phyloP scores from a whole-genome alignment of 192 early-diverging fungal genomes.

The Obelidium mucronatum region DNA sequence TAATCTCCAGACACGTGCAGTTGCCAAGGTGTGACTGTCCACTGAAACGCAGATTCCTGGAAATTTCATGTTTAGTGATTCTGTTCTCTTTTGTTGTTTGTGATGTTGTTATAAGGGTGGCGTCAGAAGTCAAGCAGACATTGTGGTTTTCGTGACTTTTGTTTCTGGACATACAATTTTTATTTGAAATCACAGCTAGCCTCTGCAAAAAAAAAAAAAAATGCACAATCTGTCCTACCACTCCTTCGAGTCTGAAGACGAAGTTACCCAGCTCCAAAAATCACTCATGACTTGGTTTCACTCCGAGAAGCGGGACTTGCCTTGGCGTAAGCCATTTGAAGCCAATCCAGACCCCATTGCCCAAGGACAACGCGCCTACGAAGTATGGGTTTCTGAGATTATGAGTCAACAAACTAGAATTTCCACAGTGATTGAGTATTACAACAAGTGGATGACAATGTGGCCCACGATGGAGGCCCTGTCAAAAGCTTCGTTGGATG shows the following conservation, averaged over 20 bases:
- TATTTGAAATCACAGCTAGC: too few relatives aligned
- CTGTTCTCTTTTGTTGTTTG: too few relatives aligned
- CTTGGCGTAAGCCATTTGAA: conserved; percentile 58
- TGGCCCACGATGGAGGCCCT: conserved; percentile 78
- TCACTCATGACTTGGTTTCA: conserved; percentile 71
- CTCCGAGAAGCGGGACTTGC: conserved; percentile 62
- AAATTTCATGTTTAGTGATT: too few relatives aligned
- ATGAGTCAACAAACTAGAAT: conserved; percentile 88
- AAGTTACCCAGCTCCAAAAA: neutral
- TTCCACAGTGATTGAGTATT: conserved; percentile 73
- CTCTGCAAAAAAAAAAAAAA: too few relatives aligned
- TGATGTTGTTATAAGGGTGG: too few relatives aligned
- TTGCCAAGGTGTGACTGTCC: too few relatives aligned
- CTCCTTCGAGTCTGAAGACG: neutral
- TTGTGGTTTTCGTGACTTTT: too few relatives aligned
- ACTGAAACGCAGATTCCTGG: too few relatives aligned
- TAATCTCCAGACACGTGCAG: too few relatives aligned
- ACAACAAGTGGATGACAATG: conserved; percentile 68
- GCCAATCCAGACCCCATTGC: conserved; percentile 1
- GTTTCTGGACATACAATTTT: too few relatives aligned
- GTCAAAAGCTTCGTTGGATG: conserved; percentile 66
- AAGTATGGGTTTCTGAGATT: conserved; percentile 84
- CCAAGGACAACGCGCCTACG: conserved; percentile 65
- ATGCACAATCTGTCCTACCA: conserved; percentile 12
- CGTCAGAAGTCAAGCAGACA: too few relatives aligned